Percentiles rank a stretch among this genome's conserved stretches.
These are phyloP conservation scores for Metarhizium robertsii DNA, from an alignment of 2,329 filamentous ascomycete genomes.

Conservation along the genomic window DNA sequence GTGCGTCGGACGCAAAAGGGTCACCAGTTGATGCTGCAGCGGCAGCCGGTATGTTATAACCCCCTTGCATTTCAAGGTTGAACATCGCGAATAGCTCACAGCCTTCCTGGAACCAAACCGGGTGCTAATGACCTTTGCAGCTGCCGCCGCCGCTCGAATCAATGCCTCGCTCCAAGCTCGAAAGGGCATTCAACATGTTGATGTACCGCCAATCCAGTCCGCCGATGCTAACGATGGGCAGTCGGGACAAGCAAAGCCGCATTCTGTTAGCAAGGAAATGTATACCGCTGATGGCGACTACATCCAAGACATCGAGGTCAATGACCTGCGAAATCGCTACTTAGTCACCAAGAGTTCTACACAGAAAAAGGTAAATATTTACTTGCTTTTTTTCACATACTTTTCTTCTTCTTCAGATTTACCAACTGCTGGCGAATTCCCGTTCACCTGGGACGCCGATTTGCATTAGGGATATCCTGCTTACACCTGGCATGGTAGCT, in stretches of 20 bases:
- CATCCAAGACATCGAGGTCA: constrained; percentile 98
- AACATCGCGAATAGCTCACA: too few relatives aligned
- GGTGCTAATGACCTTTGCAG: constrained; percentile 31
- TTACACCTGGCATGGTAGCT: constrained; percentile 66
- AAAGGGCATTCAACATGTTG: constrained; percentile 83
- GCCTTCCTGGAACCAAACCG: not conserved
- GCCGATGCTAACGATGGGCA: not conserved
- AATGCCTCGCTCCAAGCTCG: constrained; percentile 77
- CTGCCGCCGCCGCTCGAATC: constrained; percentile 82
- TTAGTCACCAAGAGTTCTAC: constrained; percentile 93
- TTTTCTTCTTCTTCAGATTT: constrained; percentile 19
- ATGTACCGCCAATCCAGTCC: constrained; percentile 67
- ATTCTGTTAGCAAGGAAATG: constrained; percentile 45
- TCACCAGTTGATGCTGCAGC: constrained; percentile 58
- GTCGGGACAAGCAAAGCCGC: constrained; percentile 6
- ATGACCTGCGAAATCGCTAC: constrained; percentile 93
- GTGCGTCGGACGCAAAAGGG: constrained; percentile 35
- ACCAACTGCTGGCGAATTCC: constrained; percentile 19
- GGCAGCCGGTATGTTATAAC: constrained; percentile 56
- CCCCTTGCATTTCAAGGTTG: not conserved
- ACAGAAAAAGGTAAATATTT: constrained; percentile 98
- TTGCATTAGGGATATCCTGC: constrained; percentile 47
- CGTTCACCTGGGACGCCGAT: not conserved
- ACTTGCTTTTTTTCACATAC: constrained; percentile 22
- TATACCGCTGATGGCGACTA: constrained; percentile 96